These are phyloP conservation scores for Citrus mangshanensis DNA, from an alignment of 345 rosid species.

Conservation along the genomic window DNA sequence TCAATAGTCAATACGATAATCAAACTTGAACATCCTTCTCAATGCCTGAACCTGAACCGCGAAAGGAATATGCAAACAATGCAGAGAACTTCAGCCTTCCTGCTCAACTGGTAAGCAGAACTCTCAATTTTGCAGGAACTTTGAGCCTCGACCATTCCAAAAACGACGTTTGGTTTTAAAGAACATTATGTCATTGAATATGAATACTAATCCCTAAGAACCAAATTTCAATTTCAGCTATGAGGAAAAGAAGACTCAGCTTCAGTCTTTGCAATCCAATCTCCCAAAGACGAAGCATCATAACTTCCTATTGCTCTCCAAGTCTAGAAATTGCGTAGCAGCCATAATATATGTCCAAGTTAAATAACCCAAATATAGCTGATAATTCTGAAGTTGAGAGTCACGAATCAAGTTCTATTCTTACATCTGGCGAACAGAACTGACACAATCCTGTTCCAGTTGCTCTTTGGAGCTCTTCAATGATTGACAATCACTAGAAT, in stretches of 20 bases:
- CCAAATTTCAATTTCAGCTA: neutral
- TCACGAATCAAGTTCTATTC: neutral
- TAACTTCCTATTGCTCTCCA: neutral
- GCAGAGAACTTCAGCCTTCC: neutral
- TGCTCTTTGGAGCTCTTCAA: slow-evolving; percentile 9
- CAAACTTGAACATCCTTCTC: neutral
- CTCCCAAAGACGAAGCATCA: neutral
- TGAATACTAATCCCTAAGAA: neutral
- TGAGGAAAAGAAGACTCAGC: neutral
- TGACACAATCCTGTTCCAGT: slow-evolving; percentile 5
- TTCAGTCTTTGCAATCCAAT: neutral
- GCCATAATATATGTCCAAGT: neutral
- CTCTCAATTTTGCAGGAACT: neutral
- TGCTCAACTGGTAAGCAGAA: neutral
- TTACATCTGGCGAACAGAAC: slow-evolving; percentile 9
- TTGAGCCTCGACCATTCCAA: neutral
- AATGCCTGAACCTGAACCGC: neutral
- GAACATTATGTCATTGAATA: neutral
- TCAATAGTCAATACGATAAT: no score
- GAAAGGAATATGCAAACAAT: neutral
- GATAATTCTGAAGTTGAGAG: neutral
- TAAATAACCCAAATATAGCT: neutral
- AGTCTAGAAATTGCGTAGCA: neutral
- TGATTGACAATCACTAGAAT: slow-evolving; percentile 16
- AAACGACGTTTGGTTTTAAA: neutral